Evolutionary conservation across 306 rosid genomes (phyloP).

Genomic region (Quercus bicolor): DNA sequence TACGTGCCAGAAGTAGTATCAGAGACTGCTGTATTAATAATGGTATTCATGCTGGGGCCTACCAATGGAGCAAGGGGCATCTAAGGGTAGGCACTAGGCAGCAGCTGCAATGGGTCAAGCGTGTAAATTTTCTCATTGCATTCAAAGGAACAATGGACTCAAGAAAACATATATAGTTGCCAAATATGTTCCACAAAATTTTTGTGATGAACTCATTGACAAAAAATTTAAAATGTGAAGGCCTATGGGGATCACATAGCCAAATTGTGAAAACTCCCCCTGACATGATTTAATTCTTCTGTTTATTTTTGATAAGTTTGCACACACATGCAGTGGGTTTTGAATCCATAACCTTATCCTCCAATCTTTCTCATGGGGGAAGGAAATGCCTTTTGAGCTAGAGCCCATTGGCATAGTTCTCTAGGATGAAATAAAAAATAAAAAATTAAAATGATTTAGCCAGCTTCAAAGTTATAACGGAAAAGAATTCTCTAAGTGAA

Average conservation of each 20-base stretch:
- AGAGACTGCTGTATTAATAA: background rate
- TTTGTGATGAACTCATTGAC: background rate
- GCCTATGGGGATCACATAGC: background rate
- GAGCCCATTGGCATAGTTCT: background rate
- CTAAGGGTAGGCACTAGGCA: background rate
- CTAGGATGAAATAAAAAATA: background rate
- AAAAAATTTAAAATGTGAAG: background rate
- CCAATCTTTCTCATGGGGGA: too few relatives aligned
- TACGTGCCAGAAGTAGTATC: conserved; percentile 2
- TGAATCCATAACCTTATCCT: too few relatives aligned
- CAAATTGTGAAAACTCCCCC: background rate
- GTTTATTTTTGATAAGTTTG: too few relatives aligned
- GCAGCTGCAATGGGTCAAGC: background rate
- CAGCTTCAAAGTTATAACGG: background rate
- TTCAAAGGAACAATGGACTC: background rate
- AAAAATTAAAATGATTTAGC: background rate
- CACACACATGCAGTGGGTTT: too few relatives aligned
- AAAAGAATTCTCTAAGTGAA: background rate
- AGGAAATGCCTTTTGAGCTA: too few relatives aligned
- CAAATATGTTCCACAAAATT: background rate
- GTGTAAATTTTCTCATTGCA: too few relatives aligned
- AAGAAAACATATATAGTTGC: conserved; percentile 4
- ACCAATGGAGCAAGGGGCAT: background rate
- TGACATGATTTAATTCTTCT: background rate
- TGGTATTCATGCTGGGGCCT: background rate